phyloP scores from a whole-genome alignment of 805 yeast genomes.

The Suhomyces pyralidae region DNA sequence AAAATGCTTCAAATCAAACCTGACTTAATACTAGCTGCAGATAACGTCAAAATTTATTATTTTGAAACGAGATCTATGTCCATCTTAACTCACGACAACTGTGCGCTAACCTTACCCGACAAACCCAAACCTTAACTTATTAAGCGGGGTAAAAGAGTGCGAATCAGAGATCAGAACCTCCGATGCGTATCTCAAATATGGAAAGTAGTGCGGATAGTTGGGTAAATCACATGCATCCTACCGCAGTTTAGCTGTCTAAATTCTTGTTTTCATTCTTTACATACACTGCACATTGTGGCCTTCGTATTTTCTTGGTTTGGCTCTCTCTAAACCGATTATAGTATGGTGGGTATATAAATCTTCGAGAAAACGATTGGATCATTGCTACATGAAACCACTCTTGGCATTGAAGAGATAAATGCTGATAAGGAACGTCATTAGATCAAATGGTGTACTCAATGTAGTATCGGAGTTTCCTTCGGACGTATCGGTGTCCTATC shows the following conservation, averaged over 20 bases:
- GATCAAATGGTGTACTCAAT: not conserved
- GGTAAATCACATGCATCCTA: not conserved
- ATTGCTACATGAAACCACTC: constrained; percentile 10
- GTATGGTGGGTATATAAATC: not conserved
- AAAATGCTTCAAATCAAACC: not conserved
- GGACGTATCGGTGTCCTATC: not conserved
- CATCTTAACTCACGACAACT: not conserved
- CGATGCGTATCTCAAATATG: not conserved
- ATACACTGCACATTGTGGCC: not conserved
- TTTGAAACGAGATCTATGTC: not conserved
- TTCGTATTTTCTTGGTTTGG: not conserved
- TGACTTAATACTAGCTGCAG: not conserved
- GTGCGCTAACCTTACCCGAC: not conserved
- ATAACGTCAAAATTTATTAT: not conserved
- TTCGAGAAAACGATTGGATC: not conserved
- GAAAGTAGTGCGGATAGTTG: not conserved
- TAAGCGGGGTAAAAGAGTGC: not conserved
- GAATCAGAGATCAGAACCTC: not conserved
- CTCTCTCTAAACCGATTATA: not conserved
- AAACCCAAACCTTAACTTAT: not conserved
- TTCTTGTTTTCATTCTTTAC: not conserved
- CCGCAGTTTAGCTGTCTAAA: not conserved
- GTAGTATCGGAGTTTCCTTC: not conserved
- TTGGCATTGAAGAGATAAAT: constrained; percentile 9
- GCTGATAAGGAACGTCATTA: not conserved